These are phyloP conservation scores for Neotropicomus parvogracilis DNA, from an alignment of 1,284 basidiomycete species.

Conservation along the genomic window DNA sequence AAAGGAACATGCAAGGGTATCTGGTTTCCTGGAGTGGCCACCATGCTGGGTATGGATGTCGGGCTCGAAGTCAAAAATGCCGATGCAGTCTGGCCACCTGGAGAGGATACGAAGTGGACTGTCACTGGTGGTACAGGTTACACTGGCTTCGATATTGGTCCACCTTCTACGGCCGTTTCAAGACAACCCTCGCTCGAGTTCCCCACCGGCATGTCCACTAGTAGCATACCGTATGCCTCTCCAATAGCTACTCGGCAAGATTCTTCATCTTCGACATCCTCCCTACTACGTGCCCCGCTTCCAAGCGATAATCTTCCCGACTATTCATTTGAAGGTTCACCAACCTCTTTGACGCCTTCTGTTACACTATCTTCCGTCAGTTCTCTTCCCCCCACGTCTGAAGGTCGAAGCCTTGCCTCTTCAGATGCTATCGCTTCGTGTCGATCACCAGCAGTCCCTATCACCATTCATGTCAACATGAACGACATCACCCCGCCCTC, in stretches of 20 bases:
- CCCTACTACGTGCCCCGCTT: slow-evolving; percentile 67
- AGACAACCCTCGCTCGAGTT: slow-evolving; percentile 52
- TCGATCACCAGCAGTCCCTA: slow-evolving; percentile 25
- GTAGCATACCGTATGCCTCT: slow-evolving; percentile 26
- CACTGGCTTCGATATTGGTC: slow-evolving; percentile 61
- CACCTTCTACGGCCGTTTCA: slow-evolving; percentile 34
- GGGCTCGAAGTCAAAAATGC: slow-evolving; percentile 63
- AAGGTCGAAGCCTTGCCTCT: slow-evolving; percentile 31
- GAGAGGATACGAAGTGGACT: slow-evolving; percentile 51
- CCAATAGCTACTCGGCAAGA: slow-evolving; percentile 35
- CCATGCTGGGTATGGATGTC: slow-evolving; percentile 73
- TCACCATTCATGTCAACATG: slow-evolving; percentile 71
- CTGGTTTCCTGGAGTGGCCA: slow-evolving; percentile 79
- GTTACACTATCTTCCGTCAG: slow-evolving; percentile 54
- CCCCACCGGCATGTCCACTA: slow-evolving; percentile 21
- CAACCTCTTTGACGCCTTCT: slow-evolving; percentile 46
- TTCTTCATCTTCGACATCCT: slow-evolving; percentile 50
- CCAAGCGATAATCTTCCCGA: slow-evolving; percentile 60
- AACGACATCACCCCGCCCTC: slow-evolving; percentile 66
- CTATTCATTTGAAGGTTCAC: slow-evolving; percentile 69
- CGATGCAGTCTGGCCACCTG: slow-evolving; percentile 61
- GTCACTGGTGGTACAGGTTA: slow-evolving; percentile 62
- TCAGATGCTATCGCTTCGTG: slow-evolving; percentile 21
- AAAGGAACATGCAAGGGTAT: slow-evolving; percentile 68
- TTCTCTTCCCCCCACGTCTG: slow-evolving; percentile 46